Conservation (phyloP, 2,329 filamentous ascomycete species). For the Epicoccum sorghinum region DNA sequence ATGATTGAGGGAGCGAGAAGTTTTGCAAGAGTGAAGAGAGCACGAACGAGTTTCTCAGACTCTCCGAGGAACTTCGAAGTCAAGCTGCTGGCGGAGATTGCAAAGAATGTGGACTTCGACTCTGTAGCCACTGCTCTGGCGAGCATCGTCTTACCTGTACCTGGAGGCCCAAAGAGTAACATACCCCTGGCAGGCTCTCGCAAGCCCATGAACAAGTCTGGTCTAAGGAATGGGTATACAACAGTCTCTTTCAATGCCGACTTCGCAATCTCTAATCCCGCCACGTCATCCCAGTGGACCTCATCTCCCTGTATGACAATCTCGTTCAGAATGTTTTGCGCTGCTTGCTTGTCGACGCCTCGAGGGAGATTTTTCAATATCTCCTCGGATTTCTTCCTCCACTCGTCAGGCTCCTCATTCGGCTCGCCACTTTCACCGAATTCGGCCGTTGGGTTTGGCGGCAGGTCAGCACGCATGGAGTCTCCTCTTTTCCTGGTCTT, state of each 20-base stretch:
- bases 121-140: conserved; percentile 94
- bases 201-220: conserved; percentile 93
- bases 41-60: conserved; percentile 93
- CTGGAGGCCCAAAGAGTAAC: conserved; percentile 93
- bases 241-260: conserved; percentile 92
- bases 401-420: conserved; percentile 41
- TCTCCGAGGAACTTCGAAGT: conserved; percentile 97
- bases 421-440: conserved; percentile 27
- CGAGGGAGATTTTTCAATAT: conserved; percentile 79
- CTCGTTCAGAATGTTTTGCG: conserved; percentile 92
- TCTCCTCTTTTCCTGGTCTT: conserved; percentile 37
- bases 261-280: conserved; percentile 88
- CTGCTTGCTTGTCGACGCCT: conserved; percentile 80
- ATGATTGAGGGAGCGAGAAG: conserved; percentile 92
- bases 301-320: conserved; percentile 94
- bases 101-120: conserved; percentile 93
- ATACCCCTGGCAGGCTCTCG: conserved; percentile 94
- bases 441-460: conserved; percentile 41
- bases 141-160: conserved; percentile 99
- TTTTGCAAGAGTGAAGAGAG: conserved; percentile 89
- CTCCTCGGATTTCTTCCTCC: conserved; percentile 40
- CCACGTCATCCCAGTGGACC: conserved; percentile 93
- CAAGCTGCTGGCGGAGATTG: conserved; percentile 90
- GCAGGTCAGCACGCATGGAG: conserved; percentile 41
- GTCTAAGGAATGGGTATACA: conserved; percentile 93